These are phyloP conservation scores for Penicillium sp. DNA, from an alignment of 2,329 filamentous ascomycete genomes.

Conservation along the genomic window DNA sequence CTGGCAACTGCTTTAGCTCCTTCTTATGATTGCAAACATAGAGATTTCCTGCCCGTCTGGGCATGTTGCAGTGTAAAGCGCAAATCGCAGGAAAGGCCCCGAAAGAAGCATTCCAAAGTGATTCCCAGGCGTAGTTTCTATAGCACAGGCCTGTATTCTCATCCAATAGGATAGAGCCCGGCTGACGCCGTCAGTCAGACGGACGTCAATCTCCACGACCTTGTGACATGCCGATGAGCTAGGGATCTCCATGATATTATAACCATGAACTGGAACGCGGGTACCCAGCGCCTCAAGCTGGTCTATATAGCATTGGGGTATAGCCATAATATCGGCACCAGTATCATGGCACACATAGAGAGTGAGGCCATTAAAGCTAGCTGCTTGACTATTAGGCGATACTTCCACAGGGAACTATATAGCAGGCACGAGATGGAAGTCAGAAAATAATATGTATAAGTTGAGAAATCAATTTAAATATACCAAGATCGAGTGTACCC, in stretches of 20 bases:
- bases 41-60: not conserved
- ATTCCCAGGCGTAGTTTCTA: not conserved
- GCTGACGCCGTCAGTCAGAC: not conserved
- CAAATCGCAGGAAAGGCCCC: not conserved
- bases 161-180: not conserved
- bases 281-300: not conserved
- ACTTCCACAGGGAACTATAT: not conserved
- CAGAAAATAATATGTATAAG: not conserved
- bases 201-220: not conserved
- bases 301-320: not conserved
- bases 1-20: not conserved
- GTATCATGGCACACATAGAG: not conserved
- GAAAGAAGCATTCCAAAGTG: not conserved
- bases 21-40: not conserved
- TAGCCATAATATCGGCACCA: conserved; percentile 1
- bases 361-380: not conserved
- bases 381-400: not conserved
- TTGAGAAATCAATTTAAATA: not conserved
- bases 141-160: not conserved
- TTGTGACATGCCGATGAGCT: not conserved
- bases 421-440: not conserved
- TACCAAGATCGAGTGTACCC: not conserved
- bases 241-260: not conserved
- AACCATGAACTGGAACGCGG: not conserved
- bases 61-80: not conserved